Evolutionary conservation across 2,329 filamentous ascomycete species (phyloP), one percentile per base, ranked within the genome.

Genomic region (Ceratocystis lukuohia): DNA sequence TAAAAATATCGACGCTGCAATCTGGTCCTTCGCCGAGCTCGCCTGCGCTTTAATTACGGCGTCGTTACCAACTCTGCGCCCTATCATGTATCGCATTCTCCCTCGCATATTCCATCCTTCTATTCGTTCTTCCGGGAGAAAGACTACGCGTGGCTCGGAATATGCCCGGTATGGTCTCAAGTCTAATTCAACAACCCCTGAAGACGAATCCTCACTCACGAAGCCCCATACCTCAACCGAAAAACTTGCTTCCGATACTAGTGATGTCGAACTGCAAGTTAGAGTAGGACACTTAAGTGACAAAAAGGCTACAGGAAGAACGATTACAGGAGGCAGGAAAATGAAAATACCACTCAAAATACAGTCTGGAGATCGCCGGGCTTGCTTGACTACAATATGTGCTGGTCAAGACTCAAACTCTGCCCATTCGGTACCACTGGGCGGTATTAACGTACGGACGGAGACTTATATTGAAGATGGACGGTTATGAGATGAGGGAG

Each of bases 1-100:
- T 68, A 67, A 70, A 22, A 71, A 70, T 65, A 69, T 73, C n/a
- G 69, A 72, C 2, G 69, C 73, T 5, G 71, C 72, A 5, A 66
- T 69, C n/a, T 71, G 70, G 69, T 72, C 71, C 33, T 62, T 71
- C 20, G 68, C 69, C 33, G 71, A 72, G 64, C 67, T 71, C 57
- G 66, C 69, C 57, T 70, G 70, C 5, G 71, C 70, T 48, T 62
- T 72, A 1, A 70, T 68, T 10, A 71, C 69, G 65, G 69, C 70
- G 22, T 71, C 70, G 25, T 69, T 72, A 8, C 70, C 71, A 25
- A 71, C 70, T n/a, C 68, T 72, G 30, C 70, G 71, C 2, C 71
- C 71, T 3, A 67, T 72, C 22, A 62, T 72, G 41, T 70, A 71
- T 46, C 72, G 71, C 30, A 62, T 70, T 59, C 71, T 73, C 61